phyloP scores from a whole-genome alignment of 78 protist genomes.

The Dictyostelium capitatum region DNA sequence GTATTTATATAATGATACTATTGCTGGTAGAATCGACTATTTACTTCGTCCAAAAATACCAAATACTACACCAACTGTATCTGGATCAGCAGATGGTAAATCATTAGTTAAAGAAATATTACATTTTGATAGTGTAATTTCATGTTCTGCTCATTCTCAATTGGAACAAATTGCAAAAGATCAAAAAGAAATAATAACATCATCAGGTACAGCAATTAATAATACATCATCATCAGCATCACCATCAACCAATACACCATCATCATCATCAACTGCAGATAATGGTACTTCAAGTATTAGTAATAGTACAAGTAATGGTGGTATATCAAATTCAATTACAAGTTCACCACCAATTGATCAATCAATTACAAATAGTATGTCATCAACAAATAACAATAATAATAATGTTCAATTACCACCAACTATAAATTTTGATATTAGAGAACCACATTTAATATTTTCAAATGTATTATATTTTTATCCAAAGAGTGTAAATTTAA shows the following conservation, averaged over 20 bases:
- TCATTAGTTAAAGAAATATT: not conserved
- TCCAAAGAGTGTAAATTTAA: slow-evolving; percentile 71
- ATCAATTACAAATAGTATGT: not conserved
- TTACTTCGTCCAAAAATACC: slow-evolving; percentile 29
- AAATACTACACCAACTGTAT: not conserved
- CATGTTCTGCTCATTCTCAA: not conserved
- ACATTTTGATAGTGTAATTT: not conserved
- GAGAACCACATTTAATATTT: slow-evolving; percentile 26
- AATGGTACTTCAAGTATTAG: not conserved
- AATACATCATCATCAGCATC: not conserved
- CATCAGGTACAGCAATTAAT: not conserved
- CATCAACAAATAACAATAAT: not conserved
- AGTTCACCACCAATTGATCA: not conserved
- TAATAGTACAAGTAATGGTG: not conserved
- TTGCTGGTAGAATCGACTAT: slow-evolving; percentile 45
- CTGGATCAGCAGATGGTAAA: not conserved
- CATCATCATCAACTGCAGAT: not conserved
- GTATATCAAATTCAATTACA: not conserved
- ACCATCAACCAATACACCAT: not conserved
- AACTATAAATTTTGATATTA: not conserved
- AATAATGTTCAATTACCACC: too few relatives aligned
- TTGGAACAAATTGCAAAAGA: not conserved
- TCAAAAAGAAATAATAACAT: not conserved
- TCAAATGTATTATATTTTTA: slow-evolving; percentile 57
- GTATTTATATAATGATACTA: not conserved